Percentiles rank a stretch among this genome's conserved stretches.
Conservation (phyloP, 2,329 filamentous ascomycete genomes). For the Colletotrichum sp. region DNA sequence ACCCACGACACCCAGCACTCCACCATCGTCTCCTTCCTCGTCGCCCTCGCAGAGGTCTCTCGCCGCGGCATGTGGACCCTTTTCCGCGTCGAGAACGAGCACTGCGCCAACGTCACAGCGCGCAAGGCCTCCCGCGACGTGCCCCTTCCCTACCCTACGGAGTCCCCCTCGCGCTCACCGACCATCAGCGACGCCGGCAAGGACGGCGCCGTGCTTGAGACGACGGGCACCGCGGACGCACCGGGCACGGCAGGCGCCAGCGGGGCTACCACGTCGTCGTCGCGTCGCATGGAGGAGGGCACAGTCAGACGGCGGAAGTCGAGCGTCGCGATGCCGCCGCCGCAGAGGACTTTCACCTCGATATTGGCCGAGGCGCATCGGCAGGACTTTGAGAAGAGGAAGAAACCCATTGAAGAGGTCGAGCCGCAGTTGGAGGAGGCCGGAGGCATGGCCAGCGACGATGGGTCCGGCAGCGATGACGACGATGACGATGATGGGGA, state of each 20-base stretch:
- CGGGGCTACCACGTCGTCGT: not conserved
- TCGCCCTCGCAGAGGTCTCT: slow-evolving; percentile 80
- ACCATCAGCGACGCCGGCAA: not conserved
- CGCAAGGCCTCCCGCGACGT: slow-evolving; percentile 91
- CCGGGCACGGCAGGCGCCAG: not conserved
- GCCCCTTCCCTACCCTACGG: slow-evolving; percentile 79
- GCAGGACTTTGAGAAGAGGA: slow-evolving; percentile 89
- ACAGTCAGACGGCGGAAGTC: slow-evolving; percentile 28
- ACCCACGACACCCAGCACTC: slow-evolving; percentile 82
- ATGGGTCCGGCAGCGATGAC: slow-evolving; percentile 22
- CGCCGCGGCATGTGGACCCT: slow-evolving; percentile 90
- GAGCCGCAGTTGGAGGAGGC: slow-evolving; percentile 26
- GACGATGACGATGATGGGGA: slow-evolving; percentile 42
- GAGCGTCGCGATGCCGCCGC: slow-evolving; percentile 20
- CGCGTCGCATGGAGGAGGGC: slow-evolving; percentile 23
- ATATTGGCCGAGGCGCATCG: slow-evolving; percentile 86
- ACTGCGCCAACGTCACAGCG: slow-evolving; percentile 88
- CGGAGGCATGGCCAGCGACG: slow-evolving; percentile 26
- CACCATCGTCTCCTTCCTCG: slow-evolving; percentile 78
- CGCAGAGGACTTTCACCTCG: slow-evolving; percentile 50
- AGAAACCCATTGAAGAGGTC: slow-evolving; percentile 36
- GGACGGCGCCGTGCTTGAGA: not conserved
- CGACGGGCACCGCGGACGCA: not conserved
- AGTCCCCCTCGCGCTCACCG: slow-evolving; percentile 41
- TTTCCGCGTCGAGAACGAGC: slow-evolving; percentile 96